Base-by-base conservation (phyloP, 768 basidiomycete species). In the Lactifluus echinatus region DNA sequence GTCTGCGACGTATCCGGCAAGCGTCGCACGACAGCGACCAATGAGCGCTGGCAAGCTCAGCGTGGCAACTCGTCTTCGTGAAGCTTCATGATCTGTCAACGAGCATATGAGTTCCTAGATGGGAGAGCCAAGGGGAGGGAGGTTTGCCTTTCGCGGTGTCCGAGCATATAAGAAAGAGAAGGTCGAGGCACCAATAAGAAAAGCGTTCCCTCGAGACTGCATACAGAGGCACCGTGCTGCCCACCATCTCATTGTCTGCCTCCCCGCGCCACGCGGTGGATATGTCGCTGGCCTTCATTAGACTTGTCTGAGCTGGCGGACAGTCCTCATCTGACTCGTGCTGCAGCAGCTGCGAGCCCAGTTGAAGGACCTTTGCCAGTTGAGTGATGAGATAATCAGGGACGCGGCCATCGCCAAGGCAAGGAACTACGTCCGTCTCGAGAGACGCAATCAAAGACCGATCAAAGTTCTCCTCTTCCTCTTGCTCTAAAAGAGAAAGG, bases 141-240 rank as follows among this genome's bases (percentile, higher is more conserved):
- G 31, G 57, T 73, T 28, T 57, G 85, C 88, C 86, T 70, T 74
- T 76, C 1, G 79, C 81, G 0, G 75, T 73, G 63, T 83, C 72
- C 0, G 88, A 87, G 64, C 89, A 93, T 29, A 93, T 75, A 61
- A 87, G 67, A 69, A 94, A 93, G 33, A 95, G 68, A 11, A 93
- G 72, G 65, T 95, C 92, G 55, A 94, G 85, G 66, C 89, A 93
- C 92, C 92, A 94, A 72, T 90, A 93, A 7, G 89, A 85, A 67
- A 94, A 94, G 8, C 90, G 77, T 68, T 94, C 93, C 37, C 92
- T 74, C 1, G 87, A 85, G 28, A 86, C 72, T 23, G 81, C 67
- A 14, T 71, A 66, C 0, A 80, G 80, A 10, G 72, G 69, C 37
- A 79, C 79, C 2, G 89, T 90, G 33, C 79, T 84, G 37, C 52